These are phyloP conservation scores for Globisporangium splendens DNA, from an alignment of 352 stramenopile species.

Conservation along the genomic window DNA sequence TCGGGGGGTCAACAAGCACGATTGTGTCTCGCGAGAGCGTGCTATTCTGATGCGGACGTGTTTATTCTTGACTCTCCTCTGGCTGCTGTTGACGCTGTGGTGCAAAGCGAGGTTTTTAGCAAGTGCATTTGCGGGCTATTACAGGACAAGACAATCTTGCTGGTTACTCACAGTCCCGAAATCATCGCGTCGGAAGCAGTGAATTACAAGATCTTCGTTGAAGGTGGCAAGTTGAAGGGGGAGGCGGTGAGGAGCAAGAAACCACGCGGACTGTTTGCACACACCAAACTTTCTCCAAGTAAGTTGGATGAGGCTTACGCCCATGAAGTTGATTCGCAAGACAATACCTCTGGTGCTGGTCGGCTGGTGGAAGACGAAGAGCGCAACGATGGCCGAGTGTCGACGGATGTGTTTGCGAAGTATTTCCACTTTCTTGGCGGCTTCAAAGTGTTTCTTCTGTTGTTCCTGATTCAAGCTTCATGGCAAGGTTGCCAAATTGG, in stretches of 20 bases:
- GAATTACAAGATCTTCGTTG: conserved; percentile 20
- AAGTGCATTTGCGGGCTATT: conserved; percentile 44
- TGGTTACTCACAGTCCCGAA: conserved; percentile 91
- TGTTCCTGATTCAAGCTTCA: conserved; percentile 3
- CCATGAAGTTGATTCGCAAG: not conserved
- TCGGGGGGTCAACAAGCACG: conserved; percentile 87
- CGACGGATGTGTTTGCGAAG: conserved; percentile 22
- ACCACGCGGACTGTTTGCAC: conserved; percentile 3
- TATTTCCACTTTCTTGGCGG: conserved; percentile 43
- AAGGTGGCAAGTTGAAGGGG: conserved; percentile 3
- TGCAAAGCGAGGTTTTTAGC: conserved; percentile 90
- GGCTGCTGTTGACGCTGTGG: conserved; percentile 39
- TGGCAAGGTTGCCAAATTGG: conserved; percentile 20
- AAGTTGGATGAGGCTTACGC: conserved; percentile 2
- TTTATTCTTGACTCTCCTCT: conserved; percentile 5
- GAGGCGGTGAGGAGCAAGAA: not conserved
- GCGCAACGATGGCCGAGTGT: conserved; percentile 36
- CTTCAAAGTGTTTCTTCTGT: conserved; percentile 12
- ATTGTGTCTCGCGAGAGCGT: conserved; percentile 42
- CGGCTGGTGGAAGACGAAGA: conserved; percentile 38
- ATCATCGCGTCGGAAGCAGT: conserved; percentile 26
- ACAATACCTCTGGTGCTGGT: conserved; percentile 1
- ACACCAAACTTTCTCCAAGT: not conserved
- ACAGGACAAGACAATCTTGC: conserved; percentile 23
- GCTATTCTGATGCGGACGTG: conserved; percentile 42